phyloP scores from a whole-genome alignment of 1,284 basidiomycete species.

The Pseudozyma sp. region DNA sequence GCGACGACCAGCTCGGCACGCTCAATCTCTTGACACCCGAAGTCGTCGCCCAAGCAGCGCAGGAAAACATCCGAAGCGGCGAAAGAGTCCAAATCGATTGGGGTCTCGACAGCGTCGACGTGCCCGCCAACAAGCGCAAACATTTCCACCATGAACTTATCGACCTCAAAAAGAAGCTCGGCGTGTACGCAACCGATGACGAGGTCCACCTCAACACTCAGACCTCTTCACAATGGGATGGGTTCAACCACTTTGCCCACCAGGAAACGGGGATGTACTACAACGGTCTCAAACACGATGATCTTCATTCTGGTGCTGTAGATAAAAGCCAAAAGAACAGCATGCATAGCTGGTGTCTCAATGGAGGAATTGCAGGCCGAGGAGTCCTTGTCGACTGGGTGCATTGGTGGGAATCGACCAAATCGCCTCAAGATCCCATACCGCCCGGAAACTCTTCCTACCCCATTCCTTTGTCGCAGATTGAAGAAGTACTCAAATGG shows the following conservation, averaged over 20 bases:
- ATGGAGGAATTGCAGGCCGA: slow-evolving; percentile 37
- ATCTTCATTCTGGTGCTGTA: slow-evolving; percentile 30
- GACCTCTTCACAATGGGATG: slow-evolving; percentile 48
- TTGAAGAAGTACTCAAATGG: slow-evolving; percentile 37
- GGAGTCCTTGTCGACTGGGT: slow-evolving; percentile 50
- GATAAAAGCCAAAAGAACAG: slow-evolving; percentile 30
- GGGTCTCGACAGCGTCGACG: slow-evolving; percentile 48
- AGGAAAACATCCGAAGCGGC: slow-evolving; percentile 43
- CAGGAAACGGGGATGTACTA: slow-evolving; percentile 35
- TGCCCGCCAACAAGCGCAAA: slow-evolving; percentile 31
- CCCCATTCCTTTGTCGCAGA: slow-evolving; percentile 33
- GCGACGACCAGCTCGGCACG: slow-evolving; percentile 34
- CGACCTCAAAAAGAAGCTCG: slow-evolving; percentile 39
- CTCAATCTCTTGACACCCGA: slow-evolving; percentile 40
- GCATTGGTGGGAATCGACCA: slow-evolving; percentile 47
- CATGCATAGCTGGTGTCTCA: slow-evolving; percentile 43
- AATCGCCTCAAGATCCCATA: slow-evolving; percentile 14
- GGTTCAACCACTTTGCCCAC: slow-evolving; percentile 48
- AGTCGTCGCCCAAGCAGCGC: slow-evolving; percentile 25
- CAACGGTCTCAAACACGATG: slow-evolving; percentile 37
- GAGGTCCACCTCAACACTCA: slow-evolving; percentile 51
- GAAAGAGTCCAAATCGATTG: slow-evolving; percentile 46
- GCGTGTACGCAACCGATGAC: slow-evolving; percentile 48
- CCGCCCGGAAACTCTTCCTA: slow-evolving; percentile 33
- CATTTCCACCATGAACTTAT: slow-evolving; percentile 33